Evolutionary conservation across 108 stramenopile species (phyloP).

Genomic region (Nitzschia inconspicua): DNA sequence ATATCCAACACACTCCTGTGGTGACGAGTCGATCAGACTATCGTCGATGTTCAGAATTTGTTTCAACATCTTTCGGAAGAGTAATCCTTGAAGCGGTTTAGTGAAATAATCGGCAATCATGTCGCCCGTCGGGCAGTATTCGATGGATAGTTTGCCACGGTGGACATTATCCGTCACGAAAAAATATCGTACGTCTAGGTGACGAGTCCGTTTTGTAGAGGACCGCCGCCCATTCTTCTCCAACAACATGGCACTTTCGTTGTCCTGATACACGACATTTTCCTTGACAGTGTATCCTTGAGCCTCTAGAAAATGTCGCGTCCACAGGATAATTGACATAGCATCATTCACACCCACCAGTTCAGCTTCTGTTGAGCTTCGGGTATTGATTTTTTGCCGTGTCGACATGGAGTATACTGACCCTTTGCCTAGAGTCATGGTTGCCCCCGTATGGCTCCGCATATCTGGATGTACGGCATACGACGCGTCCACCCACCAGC

Average conservation of each 20-base stretch:
- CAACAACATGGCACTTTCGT: conserved; percentile 40
- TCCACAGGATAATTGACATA: conserved; percentile 38
- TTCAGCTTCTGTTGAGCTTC: conserved; percentile 44
- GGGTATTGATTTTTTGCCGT: conserved; percentile 41
- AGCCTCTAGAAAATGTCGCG: conserved; percentile 31
- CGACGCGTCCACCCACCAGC: conserved; percentile 27
- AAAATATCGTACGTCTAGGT: conserved; percentile 49
- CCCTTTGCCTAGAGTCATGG: conserved; percentile 31
- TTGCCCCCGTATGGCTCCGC: conserved; percentile 35
- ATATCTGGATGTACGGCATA: conserved; percentile 31
- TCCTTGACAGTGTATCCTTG: conserved; percentile 37
- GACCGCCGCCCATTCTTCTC: conserved; percentile 40
- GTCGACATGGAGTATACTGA: conserved; percentile 1
- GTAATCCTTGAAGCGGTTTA: too few species aligned
- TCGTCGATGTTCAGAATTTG: too few species aligned
- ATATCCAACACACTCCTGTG: too few species aligned
- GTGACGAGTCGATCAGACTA: too few species aligned
- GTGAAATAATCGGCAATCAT: too few species aligned
- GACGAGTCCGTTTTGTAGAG: conserved; percentile 17
- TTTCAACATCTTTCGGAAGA: too few species aligned
- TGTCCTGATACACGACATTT: conserved; percentile 46
- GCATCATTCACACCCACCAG: conserved; percentile 29
- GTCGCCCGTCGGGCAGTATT: conserved; percentile 38
- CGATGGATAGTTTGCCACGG: conserved; percentile 20
- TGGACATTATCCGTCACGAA: conserved; percentile 35